Base-by-base conservation (phyloP, 1,139 yeast species). In the Yamadazyma siamensis region DNA sequence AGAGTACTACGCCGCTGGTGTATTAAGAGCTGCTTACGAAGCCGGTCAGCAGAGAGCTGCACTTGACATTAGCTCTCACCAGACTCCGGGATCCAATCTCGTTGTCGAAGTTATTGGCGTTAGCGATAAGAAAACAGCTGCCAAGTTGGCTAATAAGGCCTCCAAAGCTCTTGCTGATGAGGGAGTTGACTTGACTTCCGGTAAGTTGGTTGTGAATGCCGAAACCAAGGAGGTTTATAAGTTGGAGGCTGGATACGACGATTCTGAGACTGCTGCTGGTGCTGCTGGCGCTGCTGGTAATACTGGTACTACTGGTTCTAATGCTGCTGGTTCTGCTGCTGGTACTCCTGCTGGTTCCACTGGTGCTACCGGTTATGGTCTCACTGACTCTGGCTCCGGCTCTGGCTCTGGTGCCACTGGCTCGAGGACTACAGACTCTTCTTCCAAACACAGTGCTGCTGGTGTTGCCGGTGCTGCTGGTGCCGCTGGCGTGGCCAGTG, bases 51-150 rank as follows among this genome's bases (percentile, higher is more conserved):
- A 27, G 26, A 32, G 33, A 23, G 44, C 42, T 26, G 35, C 43
- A 19, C 21, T 27, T 2, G 41, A 34, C 14, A 18, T 21, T 10
- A 14, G 7, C n/a, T 11, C 26, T 16, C 9, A 20, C 11, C 15
- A 9, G 13, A n/a, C 23, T 15, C 19, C 31, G 15, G 35, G 33
- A 6, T 7, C 31, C 13, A 25, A 15, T 15, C 46, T 60, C 19
- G 50, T 57, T 15, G 64, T 64, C 22, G 69, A 63, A 41, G 70
- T 64, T 10, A 52, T 63, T 39, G 70, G 70, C 18, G 57, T 59
- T 25, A 49, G 56, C 4, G 65, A 61, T 42, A 50, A 50, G 32
- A 49, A 46, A 8, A 44, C 50, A 16, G 69, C 70, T 5, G 57
- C 64, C 7, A 51, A 43, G 29, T 48, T 63, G 23, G 70, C 71